phyloP scores from a whole-genome alignment of 352 stramenopile genomes.

The Phytophthora vignae region DNA sequence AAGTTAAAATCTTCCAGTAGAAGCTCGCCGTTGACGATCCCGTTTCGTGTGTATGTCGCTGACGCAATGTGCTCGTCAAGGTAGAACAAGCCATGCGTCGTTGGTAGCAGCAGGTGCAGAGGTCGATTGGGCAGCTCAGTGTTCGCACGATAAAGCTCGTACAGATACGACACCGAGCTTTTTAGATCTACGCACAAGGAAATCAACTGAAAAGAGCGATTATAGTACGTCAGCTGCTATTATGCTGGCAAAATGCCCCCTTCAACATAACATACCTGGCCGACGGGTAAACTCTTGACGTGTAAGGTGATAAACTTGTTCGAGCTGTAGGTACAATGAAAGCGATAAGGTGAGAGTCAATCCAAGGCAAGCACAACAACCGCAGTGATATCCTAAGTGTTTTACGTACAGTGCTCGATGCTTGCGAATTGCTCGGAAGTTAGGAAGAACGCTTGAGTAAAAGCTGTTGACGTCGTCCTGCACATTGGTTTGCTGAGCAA shows the following conservation, averaged over 20 bases:
- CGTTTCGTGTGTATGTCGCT: slow-evolving; percentile 70
- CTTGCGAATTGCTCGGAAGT: slow-evolving; percentile 63
- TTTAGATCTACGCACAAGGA: slow-evolving; percentile 66
- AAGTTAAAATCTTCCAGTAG: slow-evolving; percentile 78
- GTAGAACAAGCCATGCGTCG: slow-evolving; percentile 71
- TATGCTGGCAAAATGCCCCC: neutral
- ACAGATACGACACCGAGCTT: slow-evolving; percentile 68
- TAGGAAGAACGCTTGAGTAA: slow-evolving; percentile 59
- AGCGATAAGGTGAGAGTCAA: neutral
- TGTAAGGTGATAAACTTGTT: slow-evolving; percentile 71
- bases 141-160: slow-evolving; percentile 80
- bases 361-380: neutral
- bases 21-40: slow-evolving; percentile 71
- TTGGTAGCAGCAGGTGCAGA: slow-evolving; percentile 76
- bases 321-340: slow-evolving; percentile 30
- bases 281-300: slow-evolving; percentile 81
- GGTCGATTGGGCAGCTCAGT: slow-evolving; percentile 62
- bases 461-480: slow-evolving; percentile 43
- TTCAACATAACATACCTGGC: slow-evolving; percentile 48
- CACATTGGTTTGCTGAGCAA: neutral
- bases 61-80: slow-evolving; percentile 66
- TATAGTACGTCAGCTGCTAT: neutral
- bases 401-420: slow-evolving; percentile 62
- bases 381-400: neutral
- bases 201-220: slow-evolving; percentile 46